phyloP scores from a whole-genome alignment of 257 asterid species.

The Eucommia ulmoides region DNA sequence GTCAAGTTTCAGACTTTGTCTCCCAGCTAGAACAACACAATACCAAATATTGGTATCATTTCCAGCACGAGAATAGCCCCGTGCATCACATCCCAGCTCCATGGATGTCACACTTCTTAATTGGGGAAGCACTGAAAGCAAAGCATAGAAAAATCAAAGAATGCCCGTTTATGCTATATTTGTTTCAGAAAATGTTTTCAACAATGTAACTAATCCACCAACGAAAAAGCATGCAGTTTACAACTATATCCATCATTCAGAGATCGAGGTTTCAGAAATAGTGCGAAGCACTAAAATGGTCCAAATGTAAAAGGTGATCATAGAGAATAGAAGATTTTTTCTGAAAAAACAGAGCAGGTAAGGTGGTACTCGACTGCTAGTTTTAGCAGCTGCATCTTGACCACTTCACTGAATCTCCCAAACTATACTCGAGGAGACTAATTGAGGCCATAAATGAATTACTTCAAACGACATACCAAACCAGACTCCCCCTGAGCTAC shows the following conservation, averaged over 20 bases:
- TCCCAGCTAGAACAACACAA: constrained; percentile 84
- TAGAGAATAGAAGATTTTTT: too few relatives aligned
- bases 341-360: not conserved
- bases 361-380: too few relatives aligned
- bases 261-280: not conserved
- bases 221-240: constrained; percentile 1
- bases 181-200: constrained; percentile 4
- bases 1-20: constrained; percentile 79
- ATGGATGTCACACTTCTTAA: constrained; percentile 66
- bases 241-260: not conserved
- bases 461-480: too few relatives aligned
- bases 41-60: constrained; percentile 76
- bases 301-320: not conserved
- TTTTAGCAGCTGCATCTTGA: too few relatives aligned
- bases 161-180: not conserved
- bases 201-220: not conserved
- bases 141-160: constrained; percentile 11
- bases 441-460: too few relatives aligned
- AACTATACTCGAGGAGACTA: too few relatives aligned
- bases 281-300: not conserved
- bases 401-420: too few relatives aligned
- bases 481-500: too few relatives aligned
- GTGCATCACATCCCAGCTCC: constrained; percentile 85
- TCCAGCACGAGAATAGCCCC: constrained; percentile 86
- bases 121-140: constrained; percentile 85